Conservation (phyloP, 2,329 filamentous ascomycete species). For the Apiospora phragmitis region DNA sequence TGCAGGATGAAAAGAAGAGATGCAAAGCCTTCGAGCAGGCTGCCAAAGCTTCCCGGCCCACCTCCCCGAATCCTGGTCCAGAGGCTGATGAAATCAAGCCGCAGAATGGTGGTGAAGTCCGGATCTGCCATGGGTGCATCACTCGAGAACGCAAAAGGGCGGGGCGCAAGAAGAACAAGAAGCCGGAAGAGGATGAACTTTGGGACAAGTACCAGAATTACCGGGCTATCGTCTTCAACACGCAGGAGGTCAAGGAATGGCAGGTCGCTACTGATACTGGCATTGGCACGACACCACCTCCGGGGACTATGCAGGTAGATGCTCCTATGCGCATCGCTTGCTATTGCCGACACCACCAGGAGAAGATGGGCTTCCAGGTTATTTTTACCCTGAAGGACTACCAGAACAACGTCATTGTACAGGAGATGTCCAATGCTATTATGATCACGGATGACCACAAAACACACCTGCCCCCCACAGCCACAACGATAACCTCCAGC, state of each 20-base stretch:
- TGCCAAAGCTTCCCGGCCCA: constrained; percentile 42
- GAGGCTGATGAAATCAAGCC: constrained; percentile 70
- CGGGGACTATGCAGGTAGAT: constrained; percentile 73
- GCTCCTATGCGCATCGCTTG: constrained; percentile 95
- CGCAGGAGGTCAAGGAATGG: constrained; percentile 84
- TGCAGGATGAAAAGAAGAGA: constrained; percentile 69
- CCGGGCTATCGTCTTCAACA: constrained; percentile 89
- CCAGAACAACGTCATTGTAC: constrained; percentile 73
- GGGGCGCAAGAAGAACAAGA: constrained; percentile 89
- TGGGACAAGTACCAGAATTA: constrained; percentile 81
- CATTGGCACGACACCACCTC: constrained; percentile 35
- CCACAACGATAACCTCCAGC: constrained; percentile 18
- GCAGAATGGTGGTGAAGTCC: constrained; percentile 88
- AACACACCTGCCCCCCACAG: constrained; percentile 59
- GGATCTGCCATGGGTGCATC: constrained; percentile 91
- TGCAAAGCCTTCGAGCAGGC: constrained; percentile 66
- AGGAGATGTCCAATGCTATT: constrained; percentile 83
- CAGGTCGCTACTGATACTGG: constrained; percentile 55
- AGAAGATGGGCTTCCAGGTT: constrained; percentile 88
- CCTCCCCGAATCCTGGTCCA: constrained; percentile 40
- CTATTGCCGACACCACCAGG: constrained; percentile 92
- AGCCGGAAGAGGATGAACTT: constrained; percentile 85
- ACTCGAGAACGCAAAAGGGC: constrained; percentile 88
- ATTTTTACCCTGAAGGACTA: constrained; percentile 93
- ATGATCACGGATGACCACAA: constrained; percentile 99